Evolutionary conservation across 2,329 filamentous ascomycete genomes (phyloP).

Genomic region (Arthrobotrys musiformis): DNA sequence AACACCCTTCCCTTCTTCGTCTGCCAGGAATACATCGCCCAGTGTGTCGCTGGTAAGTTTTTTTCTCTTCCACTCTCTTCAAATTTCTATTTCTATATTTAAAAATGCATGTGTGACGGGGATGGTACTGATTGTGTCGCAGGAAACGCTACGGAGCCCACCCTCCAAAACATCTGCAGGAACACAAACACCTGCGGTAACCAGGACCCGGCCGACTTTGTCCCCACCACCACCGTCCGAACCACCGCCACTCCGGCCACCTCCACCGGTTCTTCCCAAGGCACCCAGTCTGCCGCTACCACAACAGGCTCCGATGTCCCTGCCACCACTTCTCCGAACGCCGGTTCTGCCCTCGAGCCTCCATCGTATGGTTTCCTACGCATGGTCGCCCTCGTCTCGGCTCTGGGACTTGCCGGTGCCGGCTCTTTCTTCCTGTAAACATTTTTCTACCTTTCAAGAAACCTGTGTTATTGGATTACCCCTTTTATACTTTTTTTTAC

Average conservation of each 20-base stretch:
- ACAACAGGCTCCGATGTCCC: slow-evolving; percentile 11
- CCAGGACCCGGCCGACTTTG: slow-evolving; percentile 43
- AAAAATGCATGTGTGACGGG: background rate
- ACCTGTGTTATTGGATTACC: background rate
- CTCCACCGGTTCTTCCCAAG: background rate
- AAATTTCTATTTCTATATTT: background rate
- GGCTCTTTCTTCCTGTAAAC: slow-evolving; percentile 49
- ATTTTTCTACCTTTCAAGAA: background rate
- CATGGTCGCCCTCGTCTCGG: slow-evolving; percentile 25
- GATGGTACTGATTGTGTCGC: background rate
- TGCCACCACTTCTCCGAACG: slow-evolving; percentile 30
- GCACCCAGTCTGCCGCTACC: background rate
- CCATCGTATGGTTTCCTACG: slow-evolving; percentile 18
- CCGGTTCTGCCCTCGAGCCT: slow-evolving; percentile 6
- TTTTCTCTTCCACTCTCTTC: background rate
- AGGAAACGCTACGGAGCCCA: slow-evolving; percentile 49
- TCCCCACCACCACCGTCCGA: slow-evolving; percentile 33
- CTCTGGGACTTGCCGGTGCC: slow-evolving; percentile 35
- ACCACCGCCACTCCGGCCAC: background rate
- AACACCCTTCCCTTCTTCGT: slow-evolving; percentile 50
- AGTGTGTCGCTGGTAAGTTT: slow-evolving; percentile 47
- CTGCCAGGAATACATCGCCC: slow-evolving; percentile 48
- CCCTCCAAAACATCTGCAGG: slow-evolving; percentile 42
- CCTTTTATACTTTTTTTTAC: background rate
- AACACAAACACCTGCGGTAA: slow-evolving; percentile 51